These are phyloP conservation scores for Inosperma sp. DNA, from an alignment of 768 basidiomycete genomes.

Conservation along the genomic window DNA sequence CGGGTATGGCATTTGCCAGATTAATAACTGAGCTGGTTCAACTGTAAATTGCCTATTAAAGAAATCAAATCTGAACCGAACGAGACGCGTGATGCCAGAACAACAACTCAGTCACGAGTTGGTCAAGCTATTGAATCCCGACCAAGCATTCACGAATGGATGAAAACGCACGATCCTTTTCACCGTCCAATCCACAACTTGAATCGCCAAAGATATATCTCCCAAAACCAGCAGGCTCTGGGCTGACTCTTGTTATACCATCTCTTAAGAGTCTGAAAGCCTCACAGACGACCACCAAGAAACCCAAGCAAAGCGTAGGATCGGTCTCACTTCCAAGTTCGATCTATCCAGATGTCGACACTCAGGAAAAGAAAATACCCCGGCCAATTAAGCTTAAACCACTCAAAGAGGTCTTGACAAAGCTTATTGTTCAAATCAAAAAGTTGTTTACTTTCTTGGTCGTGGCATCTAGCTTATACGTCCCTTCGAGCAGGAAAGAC, in stretches of 20 bases:
- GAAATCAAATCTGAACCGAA: constrained; percentile 12
- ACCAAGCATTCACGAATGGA: constrained; percentile 26
- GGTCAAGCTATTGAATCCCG: constrained; percentile 21
- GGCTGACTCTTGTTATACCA: constrained; percentile 63
- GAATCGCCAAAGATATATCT: constrained; percentile 26
- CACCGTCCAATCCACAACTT: constrained; percentile 25
- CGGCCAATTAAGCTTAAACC: constrained; percentile 74
- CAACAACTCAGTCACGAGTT: constrained; percentile 19
- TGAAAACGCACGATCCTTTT: constrained; percentile 22
- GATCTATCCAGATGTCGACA: constrained; percentile 27
- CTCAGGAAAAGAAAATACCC: constrained; percentile 41
- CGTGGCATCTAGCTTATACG: constrained; percentile 8
- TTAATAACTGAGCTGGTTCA: too few species aligned
- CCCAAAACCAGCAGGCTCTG: constrained; percentile 30
- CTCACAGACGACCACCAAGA: constrained; percentile 48
- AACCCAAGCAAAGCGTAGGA: constrained; percentile 29
- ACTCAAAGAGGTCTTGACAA: constrained; percentile 66
- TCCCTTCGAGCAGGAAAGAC: constrained; percentile 54
- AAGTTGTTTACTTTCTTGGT: constrained; percentile 40
- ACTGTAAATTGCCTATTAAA: too few species aligned
- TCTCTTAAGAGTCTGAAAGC: constrained; percentile 60
- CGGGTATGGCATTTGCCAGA: neutral
- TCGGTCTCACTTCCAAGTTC: constrained; percentile 21
- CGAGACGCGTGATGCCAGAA: constrained; percentile 6
- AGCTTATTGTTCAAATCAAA: constrained; percentile 68